Percentiles rank a stretch among this genome's conserved stretches.
These are phyloP conservation scores for Ciborinia camelliae DNA, from an alignment of 2,329 filamentous ascomycete genomes.

Conservation along the genomic window DNA sequence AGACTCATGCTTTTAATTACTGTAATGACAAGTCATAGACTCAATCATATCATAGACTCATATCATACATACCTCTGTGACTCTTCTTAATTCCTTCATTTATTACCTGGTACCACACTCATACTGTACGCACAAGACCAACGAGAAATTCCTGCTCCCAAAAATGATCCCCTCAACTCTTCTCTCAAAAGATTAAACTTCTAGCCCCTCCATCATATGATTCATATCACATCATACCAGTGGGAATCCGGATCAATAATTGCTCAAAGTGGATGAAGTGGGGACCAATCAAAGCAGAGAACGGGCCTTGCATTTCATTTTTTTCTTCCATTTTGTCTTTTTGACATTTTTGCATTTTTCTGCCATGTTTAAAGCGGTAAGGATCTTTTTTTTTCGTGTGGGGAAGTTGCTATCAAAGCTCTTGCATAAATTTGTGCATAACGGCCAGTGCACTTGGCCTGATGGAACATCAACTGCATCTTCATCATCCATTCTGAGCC, in stretches of 20 bases:
- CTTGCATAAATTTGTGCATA: background rate
- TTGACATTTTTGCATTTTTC: background rate
- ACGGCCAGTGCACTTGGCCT: too few species aligned
- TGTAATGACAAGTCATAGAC: background rate
- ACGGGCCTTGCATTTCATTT: background rate
- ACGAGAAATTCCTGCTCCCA: background rate
- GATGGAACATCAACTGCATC: too few species aligned
- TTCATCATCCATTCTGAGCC: background rate
- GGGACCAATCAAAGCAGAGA: background rate
- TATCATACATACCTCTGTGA: background rate
- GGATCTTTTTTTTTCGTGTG: background rate
- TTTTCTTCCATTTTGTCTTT: background rate
- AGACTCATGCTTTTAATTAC: background rate
- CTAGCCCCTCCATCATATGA: background rate
- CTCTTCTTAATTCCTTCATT: background rate
- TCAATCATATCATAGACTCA: background rate
- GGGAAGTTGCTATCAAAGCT: too few species aligned
- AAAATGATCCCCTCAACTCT: constrained; percentile 1
- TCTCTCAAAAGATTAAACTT: constrained; percentile 5
- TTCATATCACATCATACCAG: background rate
- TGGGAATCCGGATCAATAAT: constrained; percentile 1
- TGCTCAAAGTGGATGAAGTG: background rate
- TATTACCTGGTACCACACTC: too few species aligned
- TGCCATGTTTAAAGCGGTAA: background rate
- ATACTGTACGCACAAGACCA: too few species aligned